Evolutionary conservation across 768 basidiomycete species (phyloP).

Genomic region (Termitomyces titanicus): DNA sequence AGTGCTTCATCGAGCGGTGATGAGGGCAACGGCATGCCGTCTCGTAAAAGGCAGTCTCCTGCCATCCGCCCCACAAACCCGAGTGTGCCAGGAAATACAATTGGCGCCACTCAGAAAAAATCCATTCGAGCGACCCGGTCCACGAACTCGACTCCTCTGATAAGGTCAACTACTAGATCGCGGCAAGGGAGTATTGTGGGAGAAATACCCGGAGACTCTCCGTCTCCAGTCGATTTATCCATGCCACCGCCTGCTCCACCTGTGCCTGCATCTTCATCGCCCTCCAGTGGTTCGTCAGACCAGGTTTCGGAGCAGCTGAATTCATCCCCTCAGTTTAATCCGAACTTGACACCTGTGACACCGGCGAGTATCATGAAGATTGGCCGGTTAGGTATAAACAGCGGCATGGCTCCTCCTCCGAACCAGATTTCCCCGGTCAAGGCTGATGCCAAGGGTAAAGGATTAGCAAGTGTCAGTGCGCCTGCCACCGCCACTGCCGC

Average conservation of each 20-base stretch:
- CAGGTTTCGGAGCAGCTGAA: slow-evolving; percentile 6
- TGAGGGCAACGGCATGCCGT: slow-evolving; percentile 37
- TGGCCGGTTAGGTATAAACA: slow-evolving; percentile 54
- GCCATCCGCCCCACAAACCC: slow-evolving; percentile 38
- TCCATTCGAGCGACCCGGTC: slow-evolving; percentile 41
- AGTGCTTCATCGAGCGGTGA: slow-evolving; percentile 55
- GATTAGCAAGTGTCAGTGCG: not conserved
- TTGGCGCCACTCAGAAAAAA: slow-evolving; percentile 16
- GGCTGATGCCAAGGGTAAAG: slow-evolving; percentile 19
- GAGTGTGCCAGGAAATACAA: slow-evolving; percentile 4
- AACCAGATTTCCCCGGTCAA: slow-evolving; percentile 16
- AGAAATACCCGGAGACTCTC: slow-evolving; percentile 52
- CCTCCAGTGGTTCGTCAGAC: slow-evolving; percentile 1
- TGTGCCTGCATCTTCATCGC: slow-evolving; percentile 13
- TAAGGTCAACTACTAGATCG: slow-evolving; percentile 42
- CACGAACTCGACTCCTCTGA: slow-evolving; percentile 55
- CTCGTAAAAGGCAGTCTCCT: slow-evolving; percentile 54
- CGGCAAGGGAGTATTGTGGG: slow-evolving; percentile 39
- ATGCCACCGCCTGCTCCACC: slow-evolving; percentile 84
- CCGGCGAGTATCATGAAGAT: slow-evolving; percentile 94
- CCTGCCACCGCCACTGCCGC: slow-evolving; percentile 20
- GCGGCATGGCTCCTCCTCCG: slow-evolving; percentile 32
- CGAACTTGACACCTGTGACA: slow-evolving; percentile 70
- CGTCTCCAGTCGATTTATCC: slow-evolving; percentile 82
- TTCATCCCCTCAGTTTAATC: slow-evolving; percentile 16